phyloP scores from a whole-genome alignment of 1,139 yeast species.

The Kodamaea arcana region DNA sequence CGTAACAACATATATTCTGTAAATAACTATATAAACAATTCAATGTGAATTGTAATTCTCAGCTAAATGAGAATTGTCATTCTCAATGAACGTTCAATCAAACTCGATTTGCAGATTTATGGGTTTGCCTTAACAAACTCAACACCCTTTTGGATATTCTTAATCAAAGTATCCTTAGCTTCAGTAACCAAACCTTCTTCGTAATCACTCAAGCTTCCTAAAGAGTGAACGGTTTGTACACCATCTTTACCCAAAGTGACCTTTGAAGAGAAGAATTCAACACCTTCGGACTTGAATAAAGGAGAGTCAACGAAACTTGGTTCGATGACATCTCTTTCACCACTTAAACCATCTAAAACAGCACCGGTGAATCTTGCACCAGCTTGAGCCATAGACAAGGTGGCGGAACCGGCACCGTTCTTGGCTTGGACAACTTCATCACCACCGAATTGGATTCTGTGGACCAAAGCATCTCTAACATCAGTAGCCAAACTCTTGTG shows the following conservation, averaged over 20 bases:
- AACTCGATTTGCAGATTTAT: no score
- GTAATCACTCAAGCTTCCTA: constrained; percentile 50
- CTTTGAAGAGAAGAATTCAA: constrained; percentile 63
- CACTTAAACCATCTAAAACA: constrained; percentile 54
- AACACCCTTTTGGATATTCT: constrained; percentile 58
- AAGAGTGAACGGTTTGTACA: constrained; percentile 49
- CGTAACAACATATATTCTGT: no score
- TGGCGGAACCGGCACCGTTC: constrained; percentile 92
- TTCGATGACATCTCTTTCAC: constrained; percentile 46
- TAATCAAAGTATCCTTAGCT: constrained; percentile 53
- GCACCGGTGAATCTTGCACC: constrained; percentile 75
- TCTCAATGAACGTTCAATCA: no score
- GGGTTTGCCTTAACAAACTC: constrained; percentile 53
- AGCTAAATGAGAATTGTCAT: no score
- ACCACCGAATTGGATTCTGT: constrained; percentile 95
- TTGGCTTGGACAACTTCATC: constrained; percentile 96
- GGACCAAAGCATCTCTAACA: constrained; percentile 63
- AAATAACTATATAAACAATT: no score
- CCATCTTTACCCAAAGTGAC: constrained; percentile 58
- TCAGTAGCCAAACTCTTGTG: constrained; percentile 49
- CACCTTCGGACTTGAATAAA: constrained; percentile 39
- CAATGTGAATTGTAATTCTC: no score
- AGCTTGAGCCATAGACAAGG: constrained; percentile 95
- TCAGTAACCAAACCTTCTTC: constrained; percentile 56
- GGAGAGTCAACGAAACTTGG: constrained; percentile 49